These are phyloP conservation scores for Melampsora americana DNA, from an alignment of 1,284 basidiomycete genomes.

Conservation along the genomic window DNA sequence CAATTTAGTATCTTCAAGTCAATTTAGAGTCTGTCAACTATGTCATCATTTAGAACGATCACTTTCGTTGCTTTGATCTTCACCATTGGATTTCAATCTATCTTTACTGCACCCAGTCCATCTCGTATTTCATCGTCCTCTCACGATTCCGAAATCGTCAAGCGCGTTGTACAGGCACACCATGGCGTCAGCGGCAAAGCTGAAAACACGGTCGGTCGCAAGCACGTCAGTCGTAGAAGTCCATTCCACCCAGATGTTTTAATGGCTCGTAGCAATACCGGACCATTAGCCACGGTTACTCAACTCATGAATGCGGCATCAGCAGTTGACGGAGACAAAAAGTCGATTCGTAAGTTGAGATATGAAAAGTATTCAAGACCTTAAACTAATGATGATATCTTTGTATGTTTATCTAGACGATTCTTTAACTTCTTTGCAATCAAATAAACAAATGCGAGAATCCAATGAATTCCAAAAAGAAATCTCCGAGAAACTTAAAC, in stretches of 20 bases:
- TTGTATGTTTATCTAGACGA: background rate
- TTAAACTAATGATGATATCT: too few relatives aligned
- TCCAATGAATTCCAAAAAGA: background rate
- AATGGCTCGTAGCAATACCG: background rate
- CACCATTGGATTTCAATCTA: background rate
- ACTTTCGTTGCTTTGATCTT: background rate
- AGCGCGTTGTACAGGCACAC: background rate
- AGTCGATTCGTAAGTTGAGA: constrained; percentile 13
- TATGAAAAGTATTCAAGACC: too few relatives aligned
- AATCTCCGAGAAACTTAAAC: background rate
- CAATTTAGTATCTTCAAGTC: too few relatives aligned
- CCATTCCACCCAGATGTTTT: constrained; percentile 9
- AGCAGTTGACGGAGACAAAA: background rate
- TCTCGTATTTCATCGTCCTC: background rate
- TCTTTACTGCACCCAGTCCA: background rate
- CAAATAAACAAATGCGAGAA: background rate
- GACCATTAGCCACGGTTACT: background rate
- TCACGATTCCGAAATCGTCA: background rate
- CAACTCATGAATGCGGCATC: background rate
- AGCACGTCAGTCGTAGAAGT: constrained; percentile 6
- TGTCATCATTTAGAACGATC: background rate
- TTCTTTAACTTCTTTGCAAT: constrained; percentile 3
- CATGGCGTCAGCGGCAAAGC: background rate
- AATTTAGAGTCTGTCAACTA: constrained; percentile 3
- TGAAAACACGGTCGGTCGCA: background rate